These are phyloP conservation scores for Kurtzmaniella quercitrusa DNA, from an alignment of 1,139 yeast genomes.

Conservation along the genomic window DNA sequence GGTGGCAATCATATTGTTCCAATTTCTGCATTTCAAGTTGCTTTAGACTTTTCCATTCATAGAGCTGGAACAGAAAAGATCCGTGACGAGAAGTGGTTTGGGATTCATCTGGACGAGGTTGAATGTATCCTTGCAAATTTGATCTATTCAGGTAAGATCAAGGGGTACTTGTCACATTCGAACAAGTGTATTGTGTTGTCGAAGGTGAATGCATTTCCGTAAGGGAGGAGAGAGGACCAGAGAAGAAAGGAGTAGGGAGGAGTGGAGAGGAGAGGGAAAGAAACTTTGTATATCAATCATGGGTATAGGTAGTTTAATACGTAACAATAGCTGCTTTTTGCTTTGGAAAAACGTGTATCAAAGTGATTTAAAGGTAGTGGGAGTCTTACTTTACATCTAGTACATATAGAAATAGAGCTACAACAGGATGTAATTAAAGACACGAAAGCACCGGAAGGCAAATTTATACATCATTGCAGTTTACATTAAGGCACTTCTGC, in stretches of 20 bases:
- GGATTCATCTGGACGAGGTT: constrained; percentile 40
- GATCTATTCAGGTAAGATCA: constrained; percentile 58
- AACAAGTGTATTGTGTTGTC: constrained; percentile 73
- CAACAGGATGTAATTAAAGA: too few relatives aligned
- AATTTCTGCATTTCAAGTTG: constrained; percentile 42
- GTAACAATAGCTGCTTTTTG: too few relatives aligned
- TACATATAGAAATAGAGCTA: too few relatives aligned
- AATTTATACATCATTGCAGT: too few relatives aligned
- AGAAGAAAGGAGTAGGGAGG: constrained; percentile 5
- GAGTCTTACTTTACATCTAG: too few relatives aligned
- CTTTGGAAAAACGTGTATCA: too few relatives aligned
- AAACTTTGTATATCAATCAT: too few relatives aligned
- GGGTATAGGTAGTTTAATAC: too few relatives aligned
- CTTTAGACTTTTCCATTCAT: constrained; percentile 36
- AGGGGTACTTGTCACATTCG: constrained; percentile 81
- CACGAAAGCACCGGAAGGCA: too few relatives aligned
- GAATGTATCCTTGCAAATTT: constrained; percentile 72
- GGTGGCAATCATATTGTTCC: constrained; percentile 42
- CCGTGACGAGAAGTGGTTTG: constrained; percentile 2
- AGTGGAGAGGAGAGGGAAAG: neutral
- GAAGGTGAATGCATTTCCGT: constrained; percentile 71
- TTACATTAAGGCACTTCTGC: too few relatives aligned
- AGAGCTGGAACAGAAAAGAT: constrained; percentile 12
- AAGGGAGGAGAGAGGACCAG: constrained; percentile 8
- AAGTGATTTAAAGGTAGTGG: too few relatives aligned